Base-by-base conservation (phyloP, 176 grass and related monocot species). In the Juncus effusus region DNA sequence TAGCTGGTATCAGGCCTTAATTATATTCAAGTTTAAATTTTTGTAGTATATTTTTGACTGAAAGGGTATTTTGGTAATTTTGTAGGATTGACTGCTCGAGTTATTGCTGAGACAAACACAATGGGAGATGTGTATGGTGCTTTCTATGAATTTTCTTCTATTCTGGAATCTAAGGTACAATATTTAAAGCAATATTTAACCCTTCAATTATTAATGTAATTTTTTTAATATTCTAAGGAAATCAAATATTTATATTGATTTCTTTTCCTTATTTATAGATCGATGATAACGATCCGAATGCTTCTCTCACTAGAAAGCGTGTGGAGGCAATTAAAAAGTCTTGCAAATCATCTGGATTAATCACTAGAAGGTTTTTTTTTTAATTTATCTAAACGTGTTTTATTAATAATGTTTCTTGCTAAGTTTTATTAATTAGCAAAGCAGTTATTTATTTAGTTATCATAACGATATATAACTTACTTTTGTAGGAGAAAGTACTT, bases 101-200 rank as follows among this genome's bases (percentile, higher is more conserved):
- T 96, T 50, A 87, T 96, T 78, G 72, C 79, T 59, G 80, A 90
- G 73, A 79, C 91, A 78, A 76, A 78, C 13, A 64, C 87, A 59
- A 90, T 90, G 84, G 77, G 84, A 45, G 91, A 96, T 35, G 81
- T 96, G 7, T 89, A 84, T 73, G 67, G 80, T 80, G 75, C 85
- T 75, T 91, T 92, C 72, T 92, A 83, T 45, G 82, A 97, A 54
- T 92, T 97, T 60, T 89, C 88, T 73, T 77, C 80, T 40, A 59
- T 86, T 54, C 42, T 97, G 38, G 78, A 97, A 53, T 92, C 80
- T 7, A 97, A 97, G 88, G 94, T 97, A 89, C 44, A 14, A 2
- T 70, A 15, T 40, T 54, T 59, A 61, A 10, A 92, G 86, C 44
- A 14, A 2, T 70, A 15, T 40, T 54, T 59, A 61, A 10, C 11